Percentiles rank a stretch among this genome's conserved stretches.
Evolutionary conservation across 768 basidiomycete species (phyloP).

Genomic region (Mycena amicta): DNA sequence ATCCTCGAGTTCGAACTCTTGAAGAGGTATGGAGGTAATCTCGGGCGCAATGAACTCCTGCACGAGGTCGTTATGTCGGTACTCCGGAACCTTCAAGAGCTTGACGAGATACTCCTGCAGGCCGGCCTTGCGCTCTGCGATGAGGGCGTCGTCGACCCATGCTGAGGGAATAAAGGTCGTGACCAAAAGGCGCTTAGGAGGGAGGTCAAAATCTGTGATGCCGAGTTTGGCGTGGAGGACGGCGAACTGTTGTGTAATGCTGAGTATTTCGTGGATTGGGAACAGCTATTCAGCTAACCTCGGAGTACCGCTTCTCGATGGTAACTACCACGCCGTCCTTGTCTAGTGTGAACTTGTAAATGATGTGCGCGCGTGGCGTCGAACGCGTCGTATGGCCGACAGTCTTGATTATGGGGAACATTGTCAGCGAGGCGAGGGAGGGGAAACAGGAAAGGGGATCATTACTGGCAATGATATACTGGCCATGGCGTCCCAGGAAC

Average conservation of each 20-base stretch:
- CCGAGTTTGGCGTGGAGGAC: slow-evolving; percentile 11
- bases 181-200: slow-evolving; percentile 53
- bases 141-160: slow-evolving; percentile 56
- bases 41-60: slow-evolving; percentile 34
- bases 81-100: slow-evolving; percentile 33
- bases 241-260: slow-evolving; percentile 4
- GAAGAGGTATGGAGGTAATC: slow-evolving; percentile 2
- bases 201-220: slow-evolving; percentile 31
- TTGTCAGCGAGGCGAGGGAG: neutral
- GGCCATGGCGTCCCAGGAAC: too few relatives aligned
- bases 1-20: slow-evolving; percentile 37
- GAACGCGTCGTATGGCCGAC: slow-evolving; percentile 21
- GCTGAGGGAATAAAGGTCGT: slow-evolving; percentile 53
- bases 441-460: neutral
- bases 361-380: slow-evolving; percentile 19
- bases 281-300: neutral
- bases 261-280: neutral
- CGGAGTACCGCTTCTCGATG: slow-evolving; percentile 22
- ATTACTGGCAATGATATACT: too few relatives aligned
- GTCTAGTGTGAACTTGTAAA: slow-evolving; percentile 16
- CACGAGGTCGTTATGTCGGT: slow-evolving; percentile 31
- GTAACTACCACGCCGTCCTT: slow-evolving; percentile 4
- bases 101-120: slow-evolving; percentile 40
- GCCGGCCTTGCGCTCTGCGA: slow-evolving; percentile 43
- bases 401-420: slow-evolving; percentile 13